These are phyloP conservation scores for Sequoia sempervirens DNA, from an alignment of 75 land plant genomes.

Conservation along the genomic window DNA sequence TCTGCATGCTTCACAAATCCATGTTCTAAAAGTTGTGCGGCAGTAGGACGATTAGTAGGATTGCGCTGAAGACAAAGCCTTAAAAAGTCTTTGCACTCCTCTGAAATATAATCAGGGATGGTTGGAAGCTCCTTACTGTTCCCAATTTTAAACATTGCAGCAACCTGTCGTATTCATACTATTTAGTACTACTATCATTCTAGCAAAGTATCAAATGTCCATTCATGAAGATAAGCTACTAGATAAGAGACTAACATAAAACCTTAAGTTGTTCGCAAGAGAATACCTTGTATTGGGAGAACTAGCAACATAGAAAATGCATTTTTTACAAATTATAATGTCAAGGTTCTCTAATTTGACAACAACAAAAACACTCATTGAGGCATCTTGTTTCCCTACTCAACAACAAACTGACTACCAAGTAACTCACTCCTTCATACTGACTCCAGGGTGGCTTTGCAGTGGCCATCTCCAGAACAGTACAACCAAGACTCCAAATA, in stretches of 20 bases:
- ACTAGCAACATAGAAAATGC: not conserved
- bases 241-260: not conserved
- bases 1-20: conserved; percentile 56
- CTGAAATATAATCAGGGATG: conserved; percentile 70
- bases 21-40: conserved; percentile 63
- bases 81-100: conserved; percentile 66
- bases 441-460: conserved; percentile 91
- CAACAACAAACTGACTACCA: not conserved
- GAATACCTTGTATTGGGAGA: not conserved
- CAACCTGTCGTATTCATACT: conserved; percentile 33
- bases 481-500: conserved; percentile 97
- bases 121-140: conserved; percentile 76
- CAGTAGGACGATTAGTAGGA: conserved; percentile 65
- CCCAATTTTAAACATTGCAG: conserved; percentile 89
- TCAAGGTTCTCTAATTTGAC: not conserved
- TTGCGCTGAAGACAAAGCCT: conserved; percentile 61
- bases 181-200: not conserved
- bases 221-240: not conserved
- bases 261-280: not conserved
- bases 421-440: conserved; percentile 69
- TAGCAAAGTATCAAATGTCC: not conserved
- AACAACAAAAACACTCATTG: not conserved
- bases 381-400: not conserved
- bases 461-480: conserved; percentile 93
- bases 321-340: not conserved